A percentile compares a stretch with the other conserved stretches of the same genome.
phyloP scores from a whole-genome alignment of 192 early-diverging fungal genomes.

The Coemansia sp. region DNA sequence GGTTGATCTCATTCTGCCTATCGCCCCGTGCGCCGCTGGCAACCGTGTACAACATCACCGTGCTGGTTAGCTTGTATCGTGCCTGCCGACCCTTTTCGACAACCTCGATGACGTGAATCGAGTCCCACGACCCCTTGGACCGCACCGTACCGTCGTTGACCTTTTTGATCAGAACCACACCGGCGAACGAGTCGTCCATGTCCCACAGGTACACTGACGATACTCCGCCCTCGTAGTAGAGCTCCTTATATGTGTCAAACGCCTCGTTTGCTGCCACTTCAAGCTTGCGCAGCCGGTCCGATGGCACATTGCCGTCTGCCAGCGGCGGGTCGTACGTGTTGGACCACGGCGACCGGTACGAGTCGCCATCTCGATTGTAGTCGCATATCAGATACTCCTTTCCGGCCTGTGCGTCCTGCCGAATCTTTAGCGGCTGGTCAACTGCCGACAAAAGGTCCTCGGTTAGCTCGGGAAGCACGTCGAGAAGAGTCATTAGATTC shows the following conservation, averaged over 20 bases:
- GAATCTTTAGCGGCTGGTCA: constrained; percentile 87
- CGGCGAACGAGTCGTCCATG: constrained; percentile 81
- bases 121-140: constrained; percentile 95
- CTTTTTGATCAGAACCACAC: constrained; percentile 95
- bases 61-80: constrained; percentile 96
- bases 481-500: constrained; percentile 79
- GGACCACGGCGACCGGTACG: constrained; percentile 95
- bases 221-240: constrained; percentile 88
- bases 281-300: constrained; percentile 77
- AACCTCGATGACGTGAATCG: constrained; percentile 95
- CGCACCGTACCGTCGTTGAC: constrained; percentile 69
- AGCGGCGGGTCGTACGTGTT: constrained; percentile 90
- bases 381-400: constrained; percentile 88
- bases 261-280: constrained; percentile 93
- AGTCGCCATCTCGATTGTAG: constrained; percentile 96
- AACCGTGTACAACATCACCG: constrained; percentile 90
- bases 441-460: constrained; percentile 89
- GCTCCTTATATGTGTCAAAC: constrained; percentile 92
- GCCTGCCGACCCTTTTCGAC: constrained; percentile 79
- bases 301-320: constrained; percentile 74
- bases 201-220: constrained; percentile 98
- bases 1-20: constrained; percentile 63
- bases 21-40: constrained; percentile 59
- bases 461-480: constrained; percentile 77
- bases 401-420: constrained; percentile 65